phyloP scores from a whole-genome alignment of 129 eudicot genomes.

The Flaveria brownii region DNA sequence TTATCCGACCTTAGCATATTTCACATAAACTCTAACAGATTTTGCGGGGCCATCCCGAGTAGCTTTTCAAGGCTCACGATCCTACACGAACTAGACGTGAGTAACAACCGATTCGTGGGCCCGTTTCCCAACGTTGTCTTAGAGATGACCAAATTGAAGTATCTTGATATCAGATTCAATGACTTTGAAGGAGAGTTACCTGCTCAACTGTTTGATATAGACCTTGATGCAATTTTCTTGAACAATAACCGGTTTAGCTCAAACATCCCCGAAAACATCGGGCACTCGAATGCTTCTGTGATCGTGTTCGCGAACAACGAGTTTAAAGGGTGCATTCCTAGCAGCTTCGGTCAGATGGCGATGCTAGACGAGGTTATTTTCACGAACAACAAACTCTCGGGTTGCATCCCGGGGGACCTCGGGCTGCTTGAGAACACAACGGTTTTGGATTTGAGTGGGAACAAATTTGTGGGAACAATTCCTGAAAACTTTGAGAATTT shows the following conservation, averaged over 20 bases:
- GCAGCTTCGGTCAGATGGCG: constrained; percentile 58
- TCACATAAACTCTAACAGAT: constrained; percentile 74
- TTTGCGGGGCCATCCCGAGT: constrained; percentile 64
- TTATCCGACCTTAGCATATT: constrained; percentile 59
- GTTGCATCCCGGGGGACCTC: constrained; percentile 67
- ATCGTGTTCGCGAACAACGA: constrained; percentile 69
- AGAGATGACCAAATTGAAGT: constrained; percentile 51
- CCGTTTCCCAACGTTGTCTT: constrained; percentile 59
- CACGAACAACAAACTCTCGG: constrained; percentile 42
- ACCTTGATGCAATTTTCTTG: constrained; percentile 71
- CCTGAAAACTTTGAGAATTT: constrained; percentile 47
- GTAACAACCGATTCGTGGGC: constrained; percentile 78
- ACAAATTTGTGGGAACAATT: constrained; percentile 46
- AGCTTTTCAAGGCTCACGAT: constrained; percentile 42
- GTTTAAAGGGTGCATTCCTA: constrained; percentile 67
- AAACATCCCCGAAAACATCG: constrained; percentile 67
- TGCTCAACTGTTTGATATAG: constrained; percentile 52
- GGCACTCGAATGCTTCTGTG: constrained; percentile 71
- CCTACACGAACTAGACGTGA: constrained; percentile 65
- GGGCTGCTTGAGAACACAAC: constrained; percentile 53
- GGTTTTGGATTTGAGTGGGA: constrained; percentile 49
- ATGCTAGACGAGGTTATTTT: constrained; percentile 51
- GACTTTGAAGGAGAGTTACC: constrained; percentile 70
- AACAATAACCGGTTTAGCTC: constrained; percentile 65
- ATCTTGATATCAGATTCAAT: constrained; percentile 67